These are phyloP conservation scores for Hapsidospora chrysogenum DNA, from an alignment of 495 filamentous ascomycete genomes.

Conservation along the genomic window DNA sequence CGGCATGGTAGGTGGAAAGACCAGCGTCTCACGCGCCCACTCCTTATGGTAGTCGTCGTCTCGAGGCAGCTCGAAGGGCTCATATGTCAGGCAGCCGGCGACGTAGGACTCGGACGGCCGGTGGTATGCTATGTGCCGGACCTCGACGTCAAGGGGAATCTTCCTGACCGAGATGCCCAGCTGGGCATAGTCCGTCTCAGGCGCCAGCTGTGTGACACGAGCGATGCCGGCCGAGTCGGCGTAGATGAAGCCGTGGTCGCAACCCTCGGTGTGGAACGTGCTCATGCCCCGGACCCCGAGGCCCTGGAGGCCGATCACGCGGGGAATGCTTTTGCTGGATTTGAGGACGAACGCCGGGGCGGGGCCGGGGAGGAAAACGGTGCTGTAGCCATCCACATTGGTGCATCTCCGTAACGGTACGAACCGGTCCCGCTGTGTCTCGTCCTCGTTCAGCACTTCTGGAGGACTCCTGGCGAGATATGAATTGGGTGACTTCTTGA, in stretches of 20 bases:
- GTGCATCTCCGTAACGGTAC: constrained; percentile 42
- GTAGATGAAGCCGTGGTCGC: constrained; percentile 67
- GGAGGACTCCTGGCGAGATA: constrained; percentile 30
- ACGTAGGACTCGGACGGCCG: constrained; percentile 57
- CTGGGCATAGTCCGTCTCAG: constrained; percentile 44
- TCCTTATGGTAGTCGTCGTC: constrained; percentile 70
- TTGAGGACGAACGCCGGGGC: constrained; percentile 68
- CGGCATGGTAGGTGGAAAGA: constrained; percentile 50
- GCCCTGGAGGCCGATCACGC: constrained; percentile 53
- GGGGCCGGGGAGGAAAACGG: constrained; percentile 64
- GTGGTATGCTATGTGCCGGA: constrained; percentile 63
- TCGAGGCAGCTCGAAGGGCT: constrained; percentile 65
- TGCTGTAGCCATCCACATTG: constrained; percentile 57
- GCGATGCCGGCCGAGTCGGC: constrained; percentile 50
- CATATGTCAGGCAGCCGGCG: constrained; percentile 45
- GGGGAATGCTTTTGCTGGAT: constrained; percentile 55
- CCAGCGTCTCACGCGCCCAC: constrained; percentile 48
- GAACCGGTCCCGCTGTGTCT: constrained; percentile 21
- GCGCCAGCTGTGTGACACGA: constrained; percentile 49
- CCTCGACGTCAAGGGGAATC: constrained; percentile 48
- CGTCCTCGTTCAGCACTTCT: constrained; percentile 16
- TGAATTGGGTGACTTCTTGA: constrained; percentile 56
- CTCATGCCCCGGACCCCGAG: constrained; percentile 47
- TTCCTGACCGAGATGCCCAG: constrained; percentile 54
- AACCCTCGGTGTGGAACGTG: constrained; percentile 53